Evolutionary conservation across 768 basidiomycete species (phyloP).

Genomic region (Porpolomopsis calyptriformis): DNA sequence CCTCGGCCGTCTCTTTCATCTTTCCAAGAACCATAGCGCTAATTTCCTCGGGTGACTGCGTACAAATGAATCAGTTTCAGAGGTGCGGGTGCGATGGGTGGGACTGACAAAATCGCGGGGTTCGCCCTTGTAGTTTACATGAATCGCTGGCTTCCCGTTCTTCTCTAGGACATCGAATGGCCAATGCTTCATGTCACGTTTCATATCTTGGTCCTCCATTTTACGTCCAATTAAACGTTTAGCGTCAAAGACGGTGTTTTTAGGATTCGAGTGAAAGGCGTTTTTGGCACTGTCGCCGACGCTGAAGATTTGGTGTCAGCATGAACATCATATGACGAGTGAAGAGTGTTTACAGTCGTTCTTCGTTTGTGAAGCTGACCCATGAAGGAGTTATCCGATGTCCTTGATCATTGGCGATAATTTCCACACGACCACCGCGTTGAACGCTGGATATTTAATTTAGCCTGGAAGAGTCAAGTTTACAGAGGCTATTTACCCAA

Average conservation of each 20-base stretch:
- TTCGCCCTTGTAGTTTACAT: slow-evolving; percentile 71
- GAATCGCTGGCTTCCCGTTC: slow-evolving; percentile 69
- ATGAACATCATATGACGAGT: not conserved
- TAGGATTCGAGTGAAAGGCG: slow-evolving; percentile 81
- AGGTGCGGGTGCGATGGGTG: not conserved
- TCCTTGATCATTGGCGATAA: slow-evolving; percentile 84
- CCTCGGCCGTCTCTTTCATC: slow-evolving; percentile 99
- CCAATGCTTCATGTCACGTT: slow-evolving; percentile 85
- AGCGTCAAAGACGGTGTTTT: slow-evolving; percentile 93
- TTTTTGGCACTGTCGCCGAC: slow-evolving; percentile 98
- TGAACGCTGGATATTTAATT: slow-evolving; percentile 46
- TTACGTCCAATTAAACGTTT: slow-evolving; percentile 91
- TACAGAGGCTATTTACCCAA: slow-evolving; percentile 51
- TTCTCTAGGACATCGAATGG: slow-evolving; percentile 77
- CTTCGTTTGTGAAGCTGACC: slow-evolving; percentile 73
- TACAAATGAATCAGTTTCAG: not conserved
- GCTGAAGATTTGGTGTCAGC: slow-evolving; percentile 23
- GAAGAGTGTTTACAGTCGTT: slow-evolving; percentile 45
- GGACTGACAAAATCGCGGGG: slow-evolving; percentile 69
- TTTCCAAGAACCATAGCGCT: slow-evolving; percentile 91
- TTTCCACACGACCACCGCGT: slow-evolving; percentile 78
- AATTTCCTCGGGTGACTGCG: slow-evolving; percentile 87
- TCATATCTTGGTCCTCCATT: slow-evolving; percentile 68
- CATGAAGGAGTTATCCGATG: slow-evolving; percentile 86
- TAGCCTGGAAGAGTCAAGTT: not conserved